Base-by-base conservation (phyloP, 495 filamentous ascomycete species). In the Daldinia decipiens region DNA sequence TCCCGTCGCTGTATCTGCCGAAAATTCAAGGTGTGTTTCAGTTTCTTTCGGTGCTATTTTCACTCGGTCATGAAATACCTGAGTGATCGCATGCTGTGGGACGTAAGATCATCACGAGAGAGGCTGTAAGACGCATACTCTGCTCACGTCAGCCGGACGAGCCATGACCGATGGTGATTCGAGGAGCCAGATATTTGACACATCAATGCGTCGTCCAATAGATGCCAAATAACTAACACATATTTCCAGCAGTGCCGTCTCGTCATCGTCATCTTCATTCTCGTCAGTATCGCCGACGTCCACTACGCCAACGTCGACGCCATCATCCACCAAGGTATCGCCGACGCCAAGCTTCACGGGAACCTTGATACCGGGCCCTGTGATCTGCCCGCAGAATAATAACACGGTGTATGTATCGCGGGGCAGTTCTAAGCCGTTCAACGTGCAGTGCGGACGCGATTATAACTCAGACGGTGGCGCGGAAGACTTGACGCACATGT, bases 391-490 rank as follows among this genome's bases (percentile, higher is more conserved):
- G 9, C 47, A 31, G 24, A 66, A 72, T 65, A 80, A 81, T 70
- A 69, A 78, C 15, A 79, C 76, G 4, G 70, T 77, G n/a, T 80
- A 78, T 69, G 62, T 73, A 0, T 32, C 77, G 11, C 17, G 34
- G 11, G 60, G 55, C 8, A 55, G 63, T 17, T 40, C 53, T 0
- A 72, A 72, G 24, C 69, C 62, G 8, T 79, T 70, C 57, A 53
- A 77, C 15, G 53, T 80, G 17, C 70, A 79, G 47, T 82, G 80
- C 60, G 80, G 76, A 4, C 76, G 72, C 43, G 79, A 82, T 53
- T 80, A 79, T 69, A 73, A 51, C 63, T 73, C 72, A n/a, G 36
- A 21, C 2, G 21, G 40, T 6, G 79, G 80, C 17, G 69, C 70
- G 19, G 21, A 17, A 0, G 79, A 82, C 50, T 57, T 82, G 17